A percentile compares a stretch with the other conserved stretches of the same genome.
Conservation (phyloP, 306 rosid genomes). For the Geum urbanum region DNA sequence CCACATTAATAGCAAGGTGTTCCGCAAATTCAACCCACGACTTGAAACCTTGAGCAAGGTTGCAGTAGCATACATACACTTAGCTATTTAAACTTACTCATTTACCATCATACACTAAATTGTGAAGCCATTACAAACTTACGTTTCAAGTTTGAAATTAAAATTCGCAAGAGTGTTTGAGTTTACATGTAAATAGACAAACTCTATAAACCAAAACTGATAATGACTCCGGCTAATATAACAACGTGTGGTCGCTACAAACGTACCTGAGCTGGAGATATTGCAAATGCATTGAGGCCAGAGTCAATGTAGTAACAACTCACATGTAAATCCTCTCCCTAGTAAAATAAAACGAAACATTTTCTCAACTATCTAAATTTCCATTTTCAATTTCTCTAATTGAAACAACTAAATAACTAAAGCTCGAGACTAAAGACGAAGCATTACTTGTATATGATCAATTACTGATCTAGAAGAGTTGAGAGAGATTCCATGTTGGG, state of each 20-base stretch:
- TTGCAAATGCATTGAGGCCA: constrained; percentile 69
- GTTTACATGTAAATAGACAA: constrained; percentile 48
- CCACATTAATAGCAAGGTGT: constrained; percentile 75
- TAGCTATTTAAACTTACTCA: constrained; percentile 13
- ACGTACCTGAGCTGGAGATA: constrained; percentile 88
- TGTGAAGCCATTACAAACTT: constrained; percentile 13
- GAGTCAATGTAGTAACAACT: constrained; percentile 80
- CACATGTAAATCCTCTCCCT: constrained; percentile 84
- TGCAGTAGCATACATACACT: constrained; percentile 36
- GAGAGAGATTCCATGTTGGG: constrained; percentile 97
- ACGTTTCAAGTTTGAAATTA: constrained; percentile 94
- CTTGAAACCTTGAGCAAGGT: constrained; percentile 83
- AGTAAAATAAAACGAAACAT: neutral
- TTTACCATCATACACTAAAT: neutral
- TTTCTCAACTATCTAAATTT: no score
- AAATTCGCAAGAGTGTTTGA: constrained; percentile 95
- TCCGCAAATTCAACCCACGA: constrained; percentile 65
- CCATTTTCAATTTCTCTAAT: neutral
- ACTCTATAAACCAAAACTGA: neutral
- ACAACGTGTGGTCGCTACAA: neutral
- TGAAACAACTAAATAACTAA: neutral
- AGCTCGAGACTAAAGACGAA: neutral
- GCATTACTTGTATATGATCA: constrained; percentile 76
- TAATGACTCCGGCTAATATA: neutral
- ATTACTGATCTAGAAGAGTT: constrained; percentile 88